These are phyloP conservation scores for Penicillium verrucosum DNA, from an alignment of 2,329 filamentous ascomycete species.

Conservation along the genomic window DNA sequence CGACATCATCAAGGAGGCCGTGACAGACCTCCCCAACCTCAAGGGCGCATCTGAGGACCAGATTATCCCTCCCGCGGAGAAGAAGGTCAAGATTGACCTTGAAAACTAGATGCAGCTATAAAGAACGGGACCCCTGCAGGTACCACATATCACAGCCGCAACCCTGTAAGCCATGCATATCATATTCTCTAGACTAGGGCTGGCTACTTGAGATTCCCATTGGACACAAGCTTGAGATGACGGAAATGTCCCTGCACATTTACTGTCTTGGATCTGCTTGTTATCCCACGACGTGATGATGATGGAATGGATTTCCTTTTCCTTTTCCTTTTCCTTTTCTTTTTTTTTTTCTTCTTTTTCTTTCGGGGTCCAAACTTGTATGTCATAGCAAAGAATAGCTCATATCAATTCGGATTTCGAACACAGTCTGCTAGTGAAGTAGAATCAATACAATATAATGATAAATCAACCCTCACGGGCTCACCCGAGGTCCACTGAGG, in stretches of 20 bases:
- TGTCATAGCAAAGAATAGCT: constrained; percentile 4
- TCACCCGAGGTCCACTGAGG: background rate
- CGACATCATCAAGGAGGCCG: constrained; percentile 73
- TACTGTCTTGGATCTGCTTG: background rate
- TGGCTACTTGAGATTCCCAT: background rate
- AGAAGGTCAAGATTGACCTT: constrained; percentile 58
- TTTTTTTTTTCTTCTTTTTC: background rate
- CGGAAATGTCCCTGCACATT: background rate
- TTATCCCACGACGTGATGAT: constrained; percentile 17
- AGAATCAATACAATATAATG: background rate
- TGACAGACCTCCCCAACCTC: constrained; percentile 72
- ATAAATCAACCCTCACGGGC: background rate
- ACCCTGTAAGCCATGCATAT: background rate
- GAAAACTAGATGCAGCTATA: constrained; percentile 48
- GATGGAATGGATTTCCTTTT: constrained; percentile 12
- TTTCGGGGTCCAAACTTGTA: background rate
- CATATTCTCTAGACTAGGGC: background rate
- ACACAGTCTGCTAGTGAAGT: background rate
- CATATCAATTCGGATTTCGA: background rate
- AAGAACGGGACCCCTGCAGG: background rate
- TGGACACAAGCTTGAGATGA: background rate
- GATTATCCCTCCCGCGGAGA: constrained; percentile 58
- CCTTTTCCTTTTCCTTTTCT: background rate
- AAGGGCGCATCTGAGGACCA: constrained; percentile 56
- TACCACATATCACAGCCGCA: background rate